Evolutionary conservation across 805 yeast species (phyloP).

Genomic region (Cyberlindnera galapagoensis): DNA sequence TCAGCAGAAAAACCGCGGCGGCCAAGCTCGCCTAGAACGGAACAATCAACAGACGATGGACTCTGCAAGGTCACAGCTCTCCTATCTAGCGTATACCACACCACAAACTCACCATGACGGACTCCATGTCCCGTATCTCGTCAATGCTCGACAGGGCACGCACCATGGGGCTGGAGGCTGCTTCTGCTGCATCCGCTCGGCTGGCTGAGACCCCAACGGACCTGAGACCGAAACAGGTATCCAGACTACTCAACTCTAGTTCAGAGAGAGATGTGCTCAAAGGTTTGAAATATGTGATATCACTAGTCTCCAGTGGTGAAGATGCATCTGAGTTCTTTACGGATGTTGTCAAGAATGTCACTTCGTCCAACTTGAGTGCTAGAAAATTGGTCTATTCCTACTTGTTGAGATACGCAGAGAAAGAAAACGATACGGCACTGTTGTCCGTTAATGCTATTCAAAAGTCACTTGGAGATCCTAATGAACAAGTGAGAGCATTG

Average conservation of each 20-base stretch:
- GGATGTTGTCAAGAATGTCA: constrained; percentile 82
- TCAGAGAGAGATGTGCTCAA: constrained; percentile 55
- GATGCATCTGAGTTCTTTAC: constrained; percentile 51
- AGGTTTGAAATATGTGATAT: constrained; percentile 53
- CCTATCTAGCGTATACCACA: no score
- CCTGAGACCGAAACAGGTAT: constrained; percentile 61
- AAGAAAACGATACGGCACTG: constrained; percentile 84
- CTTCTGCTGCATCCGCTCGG: constrained; percentile 66
- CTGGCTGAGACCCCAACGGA: constrained; percentile 53
- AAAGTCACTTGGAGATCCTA: constrained; percentile 65
- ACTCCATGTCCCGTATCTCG: constrained; percentile 54
- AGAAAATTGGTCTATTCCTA: constrained; percentile 74
- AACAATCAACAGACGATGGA: no score
- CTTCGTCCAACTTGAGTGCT: constrained; percentile 56
- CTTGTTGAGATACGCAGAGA: constrained; percentile 68
- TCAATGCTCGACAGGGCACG: constrained; percentile 76
- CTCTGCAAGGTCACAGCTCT: no score
- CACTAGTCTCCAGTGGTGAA: constrained; percentile 36
- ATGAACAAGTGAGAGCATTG: constrained; percentile 60
- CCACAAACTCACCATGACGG: constrained; percentile 37
- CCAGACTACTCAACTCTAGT: constrained; percentile 59
- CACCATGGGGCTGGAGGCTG: constrained; percentile 76
- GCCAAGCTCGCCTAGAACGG: no score
- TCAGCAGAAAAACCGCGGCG: no score
- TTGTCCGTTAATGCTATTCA: constrained; percentile 89